Evolutionary conservation across 1,139 yeast genomes (phyloP).

Genomic region (Kodamaea ohmeri): DNA sequence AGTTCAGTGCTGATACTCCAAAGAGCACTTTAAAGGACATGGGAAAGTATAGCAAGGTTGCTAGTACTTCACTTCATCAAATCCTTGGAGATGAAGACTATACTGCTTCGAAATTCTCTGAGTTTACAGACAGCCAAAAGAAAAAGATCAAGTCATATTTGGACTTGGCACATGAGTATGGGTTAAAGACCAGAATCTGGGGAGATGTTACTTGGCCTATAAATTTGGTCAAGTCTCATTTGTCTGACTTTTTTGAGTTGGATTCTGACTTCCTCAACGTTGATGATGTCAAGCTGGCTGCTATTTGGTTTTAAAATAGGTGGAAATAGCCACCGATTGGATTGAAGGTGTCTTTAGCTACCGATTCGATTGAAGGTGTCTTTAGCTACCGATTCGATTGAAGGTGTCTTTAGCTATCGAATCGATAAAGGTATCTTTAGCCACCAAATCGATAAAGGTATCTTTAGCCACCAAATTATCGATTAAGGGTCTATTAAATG

Average conservation of each 20-base stretch:
- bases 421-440: no score
- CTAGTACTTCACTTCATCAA: conserved; percentile 34
- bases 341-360: no score
- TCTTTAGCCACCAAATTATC: no score
- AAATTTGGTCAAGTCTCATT: conserved; percentile 28
- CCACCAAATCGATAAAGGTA: no score
- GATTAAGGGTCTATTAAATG: no score
- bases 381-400: no score
- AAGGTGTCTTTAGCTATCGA: no score
- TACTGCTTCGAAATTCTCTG: conserved; percentile 11
- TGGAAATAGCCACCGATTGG: no score
- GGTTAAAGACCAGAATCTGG: conserved; percentile 43
- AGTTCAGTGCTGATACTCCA: conserved; percentile 19
- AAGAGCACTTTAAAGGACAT: conserved; percentile 20
- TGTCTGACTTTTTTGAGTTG: conserved; percentile 23
- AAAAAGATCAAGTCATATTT: conserved; percentile 21
- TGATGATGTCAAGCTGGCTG: conserved; percentile 31
- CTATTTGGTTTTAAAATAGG: conserved; percentile 19
- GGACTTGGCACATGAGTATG: conserved; percentile 34
- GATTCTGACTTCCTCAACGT: conserved; percentile 43
- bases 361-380: no score
- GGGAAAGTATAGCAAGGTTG: conserved; percentile 32
- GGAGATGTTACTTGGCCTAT: conserved; percentile 44
- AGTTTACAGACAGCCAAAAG: conserved; percentile 24
- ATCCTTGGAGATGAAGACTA: conserved; percentile 28